Base-by-base conservation (phyloP, 2,329 filamentous ascomycete genomes). In the Pleoardoris graminearum region DNA sequence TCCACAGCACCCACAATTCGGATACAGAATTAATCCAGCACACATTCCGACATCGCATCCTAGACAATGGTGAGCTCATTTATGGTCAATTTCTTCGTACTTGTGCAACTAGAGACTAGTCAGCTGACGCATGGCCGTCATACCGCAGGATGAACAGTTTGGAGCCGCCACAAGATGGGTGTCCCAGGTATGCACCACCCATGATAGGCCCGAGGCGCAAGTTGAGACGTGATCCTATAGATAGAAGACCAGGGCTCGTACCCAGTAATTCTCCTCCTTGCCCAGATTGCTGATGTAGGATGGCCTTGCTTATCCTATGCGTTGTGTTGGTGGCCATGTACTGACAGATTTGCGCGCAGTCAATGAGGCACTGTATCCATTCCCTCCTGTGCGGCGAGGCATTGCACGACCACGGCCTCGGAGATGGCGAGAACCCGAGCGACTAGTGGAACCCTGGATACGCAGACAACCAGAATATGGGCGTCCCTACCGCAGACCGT, bases 211-310 rank as follows among this genome's bases (percentile, higher is more conserved):
- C 45, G 14, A 46, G 36, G 44, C 50, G 44, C 41, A 58, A 43
- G 36, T 51, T 44, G 48, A 55, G 54, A 48, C 47, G 23, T 37
- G 33, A 29, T 19, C 44, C 48, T 50, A 54, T 46, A 50, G 48
- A 53, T 50, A 53, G 51, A 36, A 61, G 50, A 51, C 50, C 32
- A 29, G 44, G 50, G 27, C 43, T 50, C 27, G 51, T 50, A 55
- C 55, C 57, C 48, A 64, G 61, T 67, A 67, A 65, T 67, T 46
- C 59, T 50, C 48, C 58, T 61, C 53, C 51, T 56, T 50, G 46
- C 39, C 29, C 53, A 36, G 32, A 50, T 30, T 41, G 27, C 16
- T 12, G 23, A 63, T 50, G 52, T 55, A 54, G 54, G 53, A 55
- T 60, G 53, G 25, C 33, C 49, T n/a, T 39, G 38, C 43, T 21